Evolutionary conservation across 1,139 yeast species (phyloP).

Genomic region (Suhomyces terraborum): DNA sequence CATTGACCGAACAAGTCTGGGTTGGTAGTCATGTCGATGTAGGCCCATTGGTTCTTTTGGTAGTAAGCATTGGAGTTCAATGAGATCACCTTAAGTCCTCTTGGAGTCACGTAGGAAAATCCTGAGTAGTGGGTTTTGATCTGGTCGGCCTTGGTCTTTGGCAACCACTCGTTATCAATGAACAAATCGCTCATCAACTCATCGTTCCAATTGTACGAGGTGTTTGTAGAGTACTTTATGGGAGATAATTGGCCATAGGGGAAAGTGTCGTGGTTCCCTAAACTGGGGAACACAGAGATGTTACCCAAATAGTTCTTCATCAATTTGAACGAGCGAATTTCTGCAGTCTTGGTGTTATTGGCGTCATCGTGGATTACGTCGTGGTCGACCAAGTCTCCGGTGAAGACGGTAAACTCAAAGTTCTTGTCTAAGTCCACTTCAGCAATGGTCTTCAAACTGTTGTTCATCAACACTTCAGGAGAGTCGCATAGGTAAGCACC

Average conservation of each 20-base stretch:
- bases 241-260: slow-evolving; percentile 74
- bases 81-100: slow-evolving; percentile 63
- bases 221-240: slow-evolving; percentile 34
- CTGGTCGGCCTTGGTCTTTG: slow-evolving; percentile 25
- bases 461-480: slow-evolving; percentile 60
- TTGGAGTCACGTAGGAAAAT: slow-evolving; percentile 55
- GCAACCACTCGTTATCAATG: slow-evolving; percentile 45
- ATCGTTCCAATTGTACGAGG: slow-evolving; percentile 59
- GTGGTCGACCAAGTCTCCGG: slow-evolving; percentile 72
- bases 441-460: slow-evolving; percentile 51
- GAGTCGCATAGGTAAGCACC: slow-evolving; percentile 67
- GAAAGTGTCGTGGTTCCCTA: slow-evolving; percentile 75
- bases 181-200: slow-evolving; percentile 63
- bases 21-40: slow-evolving; percentile 51
- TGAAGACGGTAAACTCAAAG: slow-evolving; percentile 64
- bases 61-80: slow-evolving; percentile 70
- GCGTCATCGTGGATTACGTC: slow-evolving; percentile 49
- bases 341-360: slow-evolving; percentile 54
- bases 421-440: slow-evolving; percentile 28
- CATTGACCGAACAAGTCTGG: slow-evolving; percentile 68
- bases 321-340: slow-evolving; percentile 51
- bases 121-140: slow-evolving; percentile 58
- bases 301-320: slow-evolving; percentile 56
- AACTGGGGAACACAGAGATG: slow-evolving; percentile 61
- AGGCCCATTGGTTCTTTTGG: slow-evolving; percentile 63